These are phyloP conservation scores for Erigeron philadelphicus DNA, from an alignment of 140 eudicot species.

Conservation along the genomic window DNA sequence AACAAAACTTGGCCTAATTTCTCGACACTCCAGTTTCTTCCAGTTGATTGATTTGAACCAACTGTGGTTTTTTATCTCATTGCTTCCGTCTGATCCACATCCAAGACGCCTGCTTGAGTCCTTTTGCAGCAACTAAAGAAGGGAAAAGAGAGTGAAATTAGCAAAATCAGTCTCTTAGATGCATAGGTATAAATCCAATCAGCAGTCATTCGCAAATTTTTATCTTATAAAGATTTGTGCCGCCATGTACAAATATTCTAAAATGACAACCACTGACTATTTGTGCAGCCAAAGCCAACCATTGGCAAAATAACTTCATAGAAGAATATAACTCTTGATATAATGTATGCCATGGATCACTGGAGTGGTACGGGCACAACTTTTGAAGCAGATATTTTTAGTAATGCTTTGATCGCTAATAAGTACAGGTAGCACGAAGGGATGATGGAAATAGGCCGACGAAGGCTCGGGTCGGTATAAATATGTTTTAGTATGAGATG, in stretches of 20 bases:
- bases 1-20: conserved; percentile 56
- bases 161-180: not conserved
- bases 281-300: not conserved
- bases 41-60: conserved; percentile 71
- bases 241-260: not conserved
- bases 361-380: not conserved
- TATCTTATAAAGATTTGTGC: not conserved
- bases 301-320: not conserved
- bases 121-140: conserved; percentile 56
- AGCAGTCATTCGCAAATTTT: not conserved
- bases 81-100: conserved; percentile 46
- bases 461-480: not conserved
- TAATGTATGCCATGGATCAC: not conserved
- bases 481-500: not conserved
- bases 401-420: not conserved
- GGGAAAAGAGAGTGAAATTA: conserved; percentile 6
- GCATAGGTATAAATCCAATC: not conserved
- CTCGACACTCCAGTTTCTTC: conserved; percentile 58
- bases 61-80: conserved; percentile 55
- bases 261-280: not conserved
- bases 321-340: not conserved
- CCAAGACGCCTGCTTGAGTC: conserved; percentile 66
- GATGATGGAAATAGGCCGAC: not conserved
- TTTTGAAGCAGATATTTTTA: not conserved
- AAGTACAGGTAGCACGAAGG: not conserved